A percentile compares a stretch with the other conserved stretches of the same genome.
phyloP scores from a whole-genome alignment of 2,329 filamentous ascomycete genomes.

The Fusarium papillatum region DNA sequence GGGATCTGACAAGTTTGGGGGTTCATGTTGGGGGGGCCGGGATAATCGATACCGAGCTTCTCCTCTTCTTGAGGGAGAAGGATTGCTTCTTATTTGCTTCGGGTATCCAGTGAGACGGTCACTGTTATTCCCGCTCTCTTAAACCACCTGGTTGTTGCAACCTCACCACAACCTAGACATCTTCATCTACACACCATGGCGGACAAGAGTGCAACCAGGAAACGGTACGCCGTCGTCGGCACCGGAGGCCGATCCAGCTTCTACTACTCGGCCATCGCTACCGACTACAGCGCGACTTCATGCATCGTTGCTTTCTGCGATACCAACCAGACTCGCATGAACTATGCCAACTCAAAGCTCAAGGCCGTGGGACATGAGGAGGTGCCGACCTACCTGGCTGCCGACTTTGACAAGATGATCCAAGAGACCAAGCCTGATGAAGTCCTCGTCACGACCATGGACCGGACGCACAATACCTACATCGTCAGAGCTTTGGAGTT shows the following conservation, averaged over 20 bases:
- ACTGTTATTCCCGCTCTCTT: not conserved
- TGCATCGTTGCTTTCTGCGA: conserved; percentile 70
- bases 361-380: conserved; percentile 58
- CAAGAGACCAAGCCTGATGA: conserved; percentile 69
- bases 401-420: conserved; percentile 71
- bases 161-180: not conserved
- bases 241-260: conserved; percentile 71
- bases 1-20: conserved; percentile 2
- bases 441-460: conserved; percentile 74
- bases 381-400: conserved; percentile 67
- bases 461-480: conserved; percentile 72
- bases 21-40: not conserved
- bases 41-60: not conserved
- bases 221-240: conserved; percentile 69
- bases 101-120: not conserved
- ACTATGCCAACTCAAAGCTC: conserved; percentile 66
- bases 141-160: not conserved
- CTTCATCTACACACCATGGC: conserved; percentile 8
- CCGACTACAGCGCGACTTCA: conserved; percentile 64
- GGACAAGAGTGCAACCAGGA: conserved; percentile 40
- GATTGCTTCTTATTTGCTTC: not conserved
- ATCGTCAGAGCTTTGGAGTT: conserved; percentile 71
- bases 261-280: conserved; percentile 71
- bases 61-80: not conserved
- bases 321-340: conserved; percentile 71